phyloP scores from a whole-genome alignment of 2,329 filamentous ascomycete genomes.

The Aureobasidium sp. region DNA sequence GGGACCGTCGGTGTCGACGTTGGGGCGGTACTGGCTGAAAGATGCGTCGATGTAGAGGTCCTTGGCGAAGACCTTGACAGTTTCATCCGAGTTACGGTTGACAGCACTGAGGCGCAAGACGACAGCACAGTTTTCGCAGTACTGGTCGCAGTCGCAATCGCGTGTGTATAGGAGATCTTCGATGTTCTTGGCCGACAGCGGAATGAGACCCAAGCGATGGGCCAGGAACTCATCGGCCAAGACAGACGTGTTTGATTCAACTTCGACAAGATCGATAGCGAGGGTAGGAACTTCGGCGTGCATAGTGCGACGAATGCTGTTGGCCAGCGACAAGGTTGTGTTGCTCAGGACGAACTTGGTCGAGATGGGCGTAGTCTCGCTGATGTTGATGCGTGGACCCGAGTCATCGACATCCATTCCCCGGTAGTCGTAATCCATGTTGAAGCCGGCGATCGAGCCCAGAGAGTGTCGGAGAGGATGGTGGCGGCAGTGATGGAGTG shows the following conservation, averaged over 20 bases:
- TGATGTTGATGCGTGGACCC: slow-evolving; percentile 40
- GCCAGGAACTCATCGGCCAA: slow-evolving; percentile 93
- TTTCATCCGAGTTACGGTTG: slow-evolving; percentile 65
- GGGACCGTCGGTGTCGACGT: neutral
- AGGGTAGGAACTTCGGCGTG: slow-evolving; percentile 91
- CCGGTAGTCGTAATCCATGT: slow-evolving; percentile 19
- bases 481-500: neutral
- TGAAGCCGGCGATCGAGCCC: neutral
- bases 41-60: slow-evolving; percentile 59
- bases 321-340: slow-evolving; percentile 85
- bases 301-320: slow-evolving; percentile 83
- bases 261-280: slow-evolving; percentile 89
- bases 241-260: slow-evolving; percentile 90
- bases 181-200: slow-evolving; percentile 75
- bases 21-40: neutral
- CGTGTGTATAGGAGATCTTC: slow-evolving; percentile 77
- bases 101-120: slow-evolving; percentile 69
- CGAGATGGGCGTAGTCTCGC: slow-evolving; percentile 56
- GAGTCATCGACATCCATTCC: slow-evolving; percentile 34
- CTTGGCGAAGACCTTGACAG: slow-evolving; percentile 89
- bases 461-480: neutral
- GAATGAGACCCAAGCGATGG: slow-evolving; percentile 83
- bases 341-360: slow-evolving; percentile 89
- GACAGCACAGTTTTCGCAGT: slow-evolving; percentile 87
- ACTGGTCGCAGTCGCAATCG: slow-evolving; percentile 94